These are phyloP conservation scores for Populus simonii DNA, from an alignment of 345 rosid species.

Conservation along the genomic window DNA sequence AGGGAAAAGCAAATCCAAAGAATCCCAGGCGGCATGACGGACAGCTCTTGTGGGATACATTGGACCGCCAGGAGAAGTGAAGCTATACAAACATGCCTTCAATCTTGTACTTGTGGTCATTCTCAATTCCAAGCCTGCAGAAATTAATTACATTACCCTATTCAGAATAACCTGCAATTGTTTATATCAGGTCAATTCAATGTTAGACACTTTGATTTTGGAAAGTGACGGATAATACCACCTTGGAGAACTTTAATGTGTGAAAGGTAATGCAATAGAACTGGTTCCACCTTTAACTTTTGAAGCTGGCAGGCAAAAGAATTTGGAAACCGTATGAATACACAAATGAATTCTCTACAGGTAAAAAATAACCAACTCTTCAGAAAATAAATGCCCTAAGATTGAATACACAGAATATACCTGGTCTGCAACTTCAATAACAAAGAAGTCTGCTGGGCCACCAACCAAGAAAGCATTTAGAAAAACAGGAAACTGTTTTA, in stretches of 20 bases:
- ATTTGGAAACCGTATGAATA: conserved; percentile 3
- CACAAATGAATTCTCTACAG: too few species aligned
- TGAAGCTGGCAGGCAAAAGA: conserved; percentile 58
- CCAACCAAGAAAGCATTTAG: conserved; percentile 88
- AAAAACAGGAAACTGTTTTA: conserved; percentile 68
- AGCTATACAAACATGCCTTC: conserved; percentile 90
- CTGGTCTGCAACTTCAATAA: conserved; percentile 93
- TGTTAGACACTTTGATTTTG: background rate
- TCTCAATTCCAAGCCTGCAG: conserved; percentile 86
- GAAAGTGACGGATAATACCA: conserved; percentile 15
- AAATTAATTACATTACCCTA: background rate
- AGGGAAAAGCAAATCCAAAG: conserved; percentile 87
- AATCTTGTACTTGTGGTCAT: conserved; percentile 93
- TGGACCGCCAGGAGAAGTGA: conserved; percentile 96
- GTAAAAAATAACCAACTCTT: background rate
- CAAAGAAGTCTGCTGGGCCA: conserved; percentile 83
- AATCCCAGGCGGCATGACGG: conserved; percentile 98
- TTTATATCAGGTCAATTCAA: background rate
- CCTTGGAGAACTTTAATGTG: conserved; percentile 82
- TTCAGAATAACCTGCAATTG: conserved; percentile 1
- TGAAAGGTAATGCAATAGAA: conserved; percentile 79
- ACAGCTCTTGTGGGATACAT: conserved; percentile 99
- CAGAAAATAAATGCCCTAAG: background rate
- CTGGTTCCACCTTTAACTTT: conserved; percentile 97
- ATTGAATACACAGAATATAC: conserved; percentile 26